Percentiles rank a stretch among this genome's conserved stretches.
Evolutionary conservation across 2,329 filamentous ascomycete species (phyloP).

Genomic region (Volutella citrinella): DNA sequence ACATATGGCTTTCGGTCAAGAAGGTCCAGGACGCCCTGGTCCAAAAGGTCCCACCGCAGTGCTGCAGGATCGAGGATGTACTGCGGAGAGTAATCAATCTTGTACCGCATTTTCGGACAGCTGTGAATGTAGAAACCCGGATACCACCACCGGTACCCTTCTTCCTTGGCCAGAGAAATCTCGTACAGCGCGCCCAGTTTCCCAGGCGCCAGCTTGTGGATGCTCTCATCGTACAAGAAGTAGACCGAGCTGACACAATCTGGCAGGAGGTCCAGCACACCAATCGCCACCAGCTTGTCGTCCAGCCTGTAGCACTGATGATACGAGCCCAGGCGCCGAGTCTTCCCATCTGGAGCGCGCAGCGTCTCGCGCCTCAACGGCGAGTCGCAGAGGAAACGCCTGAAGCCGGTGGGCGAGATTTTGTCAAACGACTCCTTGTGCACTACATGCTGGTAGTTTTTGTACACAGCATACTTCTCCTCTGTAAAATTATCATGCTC

Average conservation of each 20-base stretch:
- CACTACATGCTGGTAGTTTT: constrained; percentile 72
- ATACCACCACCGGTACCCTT: constrained; percentile 74
- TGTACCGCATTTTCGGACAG: constrained; percentile 82
- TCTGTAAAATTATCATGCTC: constrained; percentile 69
- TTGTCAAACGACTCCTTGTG: constrained; percentile 63
- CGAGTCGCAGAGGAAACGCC: constrained; percentile 70
- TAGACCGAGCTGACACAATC: constrained; percentile 79
- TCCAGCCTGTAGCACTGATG: constrained; percentile 82
- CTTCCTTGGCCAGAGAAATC: constrained; percentile 66
- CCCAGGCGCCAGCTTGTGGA: constrained; percentile 66
- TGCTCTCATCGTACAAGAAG: constrained; percentile 76
- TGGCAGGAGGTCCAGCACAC: constrained; percentile 73
- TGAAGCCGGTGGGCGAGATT: constrained; percentile 62
- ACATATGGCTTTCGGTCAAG: constrained; percentile 57
- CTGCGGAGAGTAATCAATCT: constrained; percentile 74
- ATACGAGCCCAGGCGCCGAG: constrained; percentile 64
- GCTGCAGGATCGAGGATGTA: constrained; percentile 69
- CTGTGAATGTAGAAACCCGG: constrained; percentile 78
- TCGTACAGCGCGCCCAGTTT: constrained; percentile 75
- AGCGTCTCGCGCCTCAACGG: constrained; percentile 53
- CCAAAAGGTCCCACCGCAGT: constrained; percentile 59
- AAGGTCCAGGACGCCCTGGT: constrained; percentile 45
- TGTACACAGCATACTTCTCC: constrained; percentile 71
- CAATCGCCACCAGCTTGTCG: constrained; percentile 70
- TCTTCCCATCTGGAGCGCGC: constrained; percentile 45